Base-by-base conservation (phyloP, 306 rosid species). In the Hippophae rhamnoides region DNA sequence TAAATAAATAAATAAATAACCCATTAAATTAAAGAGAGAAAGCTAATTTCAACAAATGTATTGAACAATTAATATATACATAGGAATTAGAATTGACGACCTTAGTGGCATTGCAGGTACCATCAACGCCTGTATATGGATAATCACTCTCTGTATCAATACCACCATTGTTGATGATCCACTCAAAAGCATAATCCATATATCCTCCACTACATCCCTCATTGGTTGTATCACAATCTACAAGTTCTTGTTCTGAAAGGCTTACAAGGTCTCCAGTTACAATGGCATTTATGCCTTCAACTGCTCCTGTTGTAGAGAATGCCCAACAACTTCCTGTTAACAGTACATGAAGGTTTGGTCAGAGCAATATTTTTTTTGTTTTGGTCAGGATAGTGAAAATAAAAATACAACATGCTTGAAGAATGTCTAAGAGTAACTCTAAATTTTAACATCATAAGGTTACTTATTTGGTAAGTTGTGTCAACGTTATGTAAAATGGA, bases 311-410 rank as follows among this genome's bases (percentile, higher is more conserved):
- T 27, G 84, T 44, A 10, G 94, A 89, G 67, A 89, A 89, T 66
- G 96, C 71, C 96, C 96, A 89, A 44, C 94, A 89, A 79, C 96
- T 82, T 64, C 96, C 94, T 89, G 71, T 25, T 59, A 69, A 48
- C 53, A 12, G 23, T 23, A 60, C 46, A 25, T 45, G 18, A 11
- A 43, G 41, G 10, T 5, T 1, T 13, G 47, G 45, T 65, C 47
- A 47, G 14, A 8, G 38, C 38, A 4, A 31, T 4, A 2, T 31
- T 31, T 31, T 18, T 18, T 18, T 18, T 18, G 23, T 18, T 18
- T 18, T 18, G 23, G 13, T 12, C 52, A 13, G 13, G 52, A 11
- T 11, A 11, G n/a, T 18, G 13, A 12, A 46, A 46, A 7, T 46
- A 13, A 38, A 12, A 40, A 38, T 56, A 12, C 8, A 52, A 43